Evolutionary conservation across 2,329 filamentous ascomycete species (phyloP), one percentile per base, ranked within the genome.

Genomic region (Venturia nashicola): DNA sequence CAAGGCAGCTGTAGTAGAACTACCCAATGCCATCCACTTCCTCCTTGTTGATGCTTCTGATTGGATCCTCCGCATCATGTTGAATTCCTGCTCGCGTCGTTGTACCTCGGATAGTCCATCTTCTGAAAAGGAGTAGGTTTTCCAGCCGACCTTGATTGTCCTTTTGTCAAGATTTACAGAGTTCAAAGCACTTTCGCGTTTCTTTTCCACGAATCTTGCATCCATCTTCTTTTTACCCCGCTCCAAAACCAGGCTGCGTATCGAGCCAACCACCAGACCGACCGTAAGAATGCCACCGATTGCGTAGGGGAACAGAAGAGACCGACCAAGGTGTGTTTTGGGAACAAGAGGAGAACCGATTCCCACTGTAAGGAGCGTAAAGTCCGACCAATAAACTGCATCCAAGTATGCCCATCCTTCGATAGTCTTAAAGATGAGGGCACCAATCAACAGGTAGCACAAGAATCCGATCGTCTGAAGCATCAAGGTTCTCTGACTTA

Each of bases 401-500:
- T 83, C 80, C 0, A 83, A 71, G 66, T 77, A 83, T 42, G 74
- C 71, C 82, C 82, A 84, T 16, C 73, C 76, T 68, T 83, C 81
- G 43, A 82, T 71, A 65, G 80, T 71, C 57, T 74, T 77, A 66
- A 76, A 80, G 0, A 80, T 70, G 18, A 79, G 67, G 4, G 79
- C 78, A 4, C 79, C 79, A 1, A 81, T 68, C 2, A 81, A 73
- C 6, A 81, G 68, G 63, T 81, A 82, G 2, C 74, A 70, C 67
- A 81, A 73, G 65, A 81, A 81, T 16, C 72, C 70, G 68, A 82
- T 81, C 0, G 79, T 81, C 69, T 81, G 78, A 5, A 82, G 69
- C 79, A 82, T 82, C 34, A 82, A 66, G 3, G 83, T 85, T 20
- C 83, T 74, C 68, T 86, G 83, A 43, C 79, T 79, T 27, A 76